Evolutionary conservation across 495 filamentous ascomycete genomes (phyloP), one percentile per base, ranked within the genome.

Genomic region (Aspergillus haitiensis): DNA sequence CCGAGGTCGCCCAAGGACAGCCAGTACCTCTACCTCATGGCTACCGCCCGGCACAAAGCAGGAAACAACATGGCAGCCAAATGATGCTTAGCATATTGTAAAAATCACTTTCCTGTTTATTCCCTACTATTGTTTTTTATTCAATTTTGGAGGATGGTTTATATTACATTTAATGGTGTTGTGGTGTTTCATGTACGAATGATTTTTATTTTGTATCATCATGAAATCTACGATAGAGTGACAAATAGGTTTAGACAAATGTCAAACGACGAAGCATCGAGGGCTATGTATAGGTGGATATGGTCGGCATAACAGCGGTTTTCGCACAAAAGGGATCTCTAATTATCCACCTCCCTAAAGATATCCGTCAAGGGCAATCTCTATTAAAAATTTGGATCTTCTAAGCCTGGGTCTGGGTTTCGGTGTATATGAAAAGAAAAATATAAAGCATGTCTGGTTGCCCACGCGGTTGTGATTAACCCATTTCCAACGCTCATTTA

Each of bases 31-130:
- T 39, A 77, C 71, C 9, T 65, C 78, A 39, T 92, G 88, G 86
- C 68, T 92, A 13, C 82, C 88, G 11, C 84, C 83, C 5, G 88
- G 91, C 3, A 92, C 89, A 42, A 89, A 81, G 56, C 87, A 91
- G 69, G 88, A 95, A 64, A 86, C 91, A 54, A 93, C 88, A 0
- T 94, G 91, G 91, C 81, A 82, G 49, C 69, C 72, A n/a, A 78
- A 75, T 51, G 88, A 83, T 52, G 69, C 75, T 46, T 67, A 66
- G 59, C 52, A 47, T 39, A 11, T 45, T 60, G 21, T 59, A 51
- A 63, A 63, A 37, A 66, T 40, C 35, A 60, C 64, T 51, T 32
- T 49, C 13, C 4, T 31, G 12, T 36, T 18, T 57, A n/a, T 52
- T 51, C 36, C 18, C 34, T 34, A 13, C 42, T 21, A 47, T 9